phyloP scores from a whole-genome alignment of 805 yeast genomes.

The Jamesozyma hellenica region DNA sequence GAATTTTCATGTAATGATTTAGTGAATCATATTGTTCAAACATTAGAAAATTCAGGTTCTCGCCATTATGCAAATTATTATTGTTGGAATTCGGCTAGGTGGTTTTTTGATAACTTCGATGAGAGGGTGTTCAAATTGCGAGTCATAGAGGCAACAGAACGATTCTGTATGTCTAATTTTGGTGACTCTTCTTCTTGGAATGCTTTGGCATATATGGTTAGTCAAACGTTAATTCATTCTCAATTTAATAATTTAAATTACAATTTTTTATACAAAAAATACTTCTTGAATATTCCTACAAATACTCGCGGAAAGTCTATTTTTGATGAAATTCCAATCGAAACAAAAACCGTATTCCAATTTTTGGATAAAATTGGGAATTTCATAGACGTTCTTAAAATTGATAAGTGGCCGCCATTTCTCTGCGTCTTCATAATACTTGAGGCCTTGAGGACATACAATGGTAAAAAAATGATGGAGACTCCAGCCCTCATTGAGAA shows the following conservation, averaged over 20 bases:
- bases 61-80: constrained; percentile 32
- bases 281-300: neutral
- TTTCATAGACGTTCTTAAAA: constrained; percentile 11
- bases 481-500: neutral
- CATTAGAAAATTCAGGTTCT: constrained; percentile 19
- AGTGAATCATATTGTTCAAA: constrained; percentile 1
- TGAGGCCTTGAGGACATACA: neutral
- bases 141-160: constrained; percentile 9
- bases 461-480: neutral
- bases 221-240: constrained; percentile 4
- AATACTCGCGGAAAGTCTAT: no score
- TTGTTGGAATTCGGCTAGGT: constrained; percentile 32
- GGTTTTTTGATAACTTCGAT: constrained; percentile 22
- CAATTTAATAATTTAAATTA: constrained; percentile 8
- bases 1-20: constrained; percentile 2
- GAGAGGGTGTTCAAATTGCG: constrained; percentile 3
- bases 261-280: constrained; percentile 1
- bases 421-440: constrained; percentile 12
- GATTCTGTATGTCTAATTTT: constrained; percentile 20
- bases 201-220: constrained; percentile 16
- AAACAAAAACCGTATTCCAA: no score
- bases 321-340: no score
- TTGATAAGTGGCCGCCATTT: constrained; percentile 22
- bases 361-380: neutral
- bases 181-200: constrained; percentile 32